phyloP scores from a whole-genome alignment of 2,329 filamentous ascomycete genomes.

The Epichloe bromicola region DNA sequence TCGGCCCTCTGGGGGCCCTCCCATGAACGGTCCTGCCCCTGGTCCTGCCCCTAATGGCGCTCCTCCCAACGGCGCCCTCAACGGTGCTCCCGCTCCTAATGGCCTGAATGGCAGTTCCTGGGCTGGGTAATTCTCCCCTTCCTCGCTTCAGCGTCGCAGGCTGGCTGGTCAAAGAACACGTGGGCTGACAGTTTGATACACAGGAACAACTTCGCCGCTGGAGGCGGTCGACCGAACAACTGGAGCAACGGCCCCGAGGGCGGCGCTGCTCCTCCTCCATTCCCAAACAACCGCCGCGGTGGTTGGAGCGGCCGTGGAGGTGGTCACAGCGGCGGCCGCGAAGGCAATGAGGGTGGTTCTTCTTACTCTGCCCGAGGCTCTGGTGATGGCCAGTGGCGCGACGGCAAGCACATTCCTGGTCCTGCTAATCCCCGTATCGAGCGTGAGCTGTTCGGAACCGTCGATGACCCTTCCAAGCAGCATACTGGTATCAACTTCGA shows the following conservation, averaged over 20 bases:
- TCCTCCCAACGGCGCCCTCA: conserved; percentile 12
- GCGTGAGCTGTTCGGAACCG: conserved; percentile 85
- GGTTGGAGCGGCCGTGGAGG: conserved; percentile 23
- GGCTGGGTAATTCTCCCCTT: conserved; percentile 29
- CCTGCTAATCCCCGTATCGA: conserved; percentile 79
- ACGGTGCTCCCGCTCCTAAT: conserved; percentile 11
- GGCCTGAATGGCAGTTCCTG: conserved; percentile 38
- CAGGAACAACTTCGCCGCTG: conserved; percentile 7
- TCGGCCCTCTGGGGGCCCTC: conserved; percentile 20
- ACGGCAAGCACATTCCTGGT: conserved; percentile 91
- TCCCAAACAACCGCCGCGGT: conserved; percentile 19
- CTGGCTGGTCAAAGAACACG: not conserved
- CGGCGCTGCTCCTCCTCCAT: conserved; percentile 8
- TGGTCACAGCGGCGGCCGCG: conserved; percentile 19
- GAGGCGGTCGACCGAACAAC: conserved; percentile 22
- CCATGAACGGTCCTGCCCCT: conserved; percentile 10
- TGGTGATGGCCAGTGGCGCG: conserved; percentile 91
- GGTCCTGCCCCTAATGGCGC: conserved; percentile 25
- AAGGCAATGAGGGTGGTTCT: conserved; percentile 35
- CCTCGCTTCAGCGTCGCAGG: not conserved
- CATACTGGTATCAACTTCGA: conserved; percentile 99
- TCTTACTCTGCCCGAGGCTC: conserved; percentile 58
- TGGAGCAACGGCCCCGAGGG: conserved; percentile 16
- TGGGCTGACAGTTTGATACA: not conserved
- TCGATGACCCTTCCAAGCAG: conserved; percentile 88